These are phyloP conservation scores for Globisporangium alternatum DNA, from an alignment of 352 stramenopile genomes.

Conservation along the genomic window DNA sequence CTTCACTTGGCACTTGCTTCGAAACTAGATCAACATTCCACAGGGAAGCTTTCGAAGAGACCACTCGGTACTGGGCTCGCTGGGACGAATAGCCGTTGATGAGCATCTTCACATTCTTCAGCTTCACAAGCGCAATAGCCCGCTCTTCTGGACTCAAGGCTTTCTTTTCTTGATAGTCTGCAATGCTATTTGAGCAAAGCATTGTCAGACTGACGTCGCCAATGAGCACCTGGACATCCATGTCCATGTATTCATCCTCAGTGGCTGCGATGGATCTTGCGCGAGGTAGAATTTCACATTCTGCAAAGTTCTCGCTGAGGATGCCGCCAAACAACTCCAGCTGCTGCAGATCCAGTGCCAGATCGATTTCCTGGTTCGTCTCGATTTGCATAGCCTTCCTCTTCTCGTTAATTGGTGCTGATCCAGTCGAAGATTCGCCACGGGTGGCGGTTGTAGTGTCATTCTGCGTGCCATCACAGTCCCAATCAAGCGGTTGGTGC, in stretches of 20 bases:
- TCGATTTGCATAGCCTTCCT: neutral
- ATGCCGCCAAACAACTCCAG: conserved; percentile 62
- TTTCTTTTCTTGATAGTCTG: conserved; percentile 14
- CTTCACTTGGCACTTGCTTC: neutral
- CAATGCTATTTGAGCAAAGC: conserved; percentile 18
- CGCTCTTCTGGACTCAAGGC: conserved; percentile 21
- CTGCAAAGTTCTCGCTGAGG: conserved; percentile 56
- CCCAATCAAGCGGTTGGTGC: conserved; percentile 34
- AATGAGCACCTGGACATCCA: conserved; percentile 41
- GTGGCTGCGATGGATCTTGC: neutral
- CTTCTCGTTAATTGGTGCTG: neutral
- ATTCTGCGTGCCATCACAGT: conserved; percentile 1
- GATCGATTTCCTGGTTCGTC: conserved; percentile 21
- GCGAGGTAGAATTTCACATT: conserved; percentile 14
- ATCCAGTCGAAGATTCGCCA: neutral
- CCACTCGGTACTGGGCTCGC: conserved; percentile 46
- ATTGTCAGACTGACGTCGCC: conserved; percentile 43
- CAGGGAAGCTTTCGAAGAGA: conserved; percentile 33
- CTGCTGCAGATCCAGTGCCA: conserved; percentile 58
- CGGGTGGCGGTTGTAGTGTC: neutral
- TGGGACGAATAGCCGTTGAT: conserved; percentile 47
- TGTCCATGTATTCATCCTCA: conserved; percentile 43
- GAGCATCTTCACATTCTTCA: conserved; percentile 36
- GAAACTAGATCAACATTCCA: conserved; percentile 44
- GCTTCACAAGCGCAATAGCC: conserved; percentile 37